Conservation (phyloP, 257 asterid genomes). For the Verbena officinalis region DNA sequence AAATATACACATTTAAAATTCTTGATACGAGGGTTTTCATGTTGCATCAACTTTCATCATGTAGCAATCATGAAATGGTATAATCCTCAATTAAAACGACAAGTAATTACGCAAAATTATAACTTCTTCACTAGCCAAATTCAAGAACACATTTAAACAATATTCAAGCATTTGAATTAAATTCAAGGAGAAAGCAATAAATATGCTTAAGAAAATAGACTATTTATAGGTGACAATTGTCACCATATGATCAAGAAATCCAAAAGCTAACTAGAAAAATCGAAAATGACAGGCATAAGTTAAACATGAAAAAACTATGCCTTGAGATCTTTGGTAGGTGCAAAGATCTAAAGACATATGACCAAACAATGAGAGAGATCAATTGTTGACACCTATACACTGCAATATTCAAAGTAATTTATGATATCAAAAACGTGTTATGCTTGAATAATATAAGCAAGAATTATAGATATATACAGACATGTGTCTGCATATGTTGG, state of each 20-base stretch:
- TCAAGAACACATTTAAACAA: background rate
- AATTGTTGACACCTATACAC: slow-evolving; percentile 12
- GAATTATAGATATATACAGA: slow-evolving; percentile 15
- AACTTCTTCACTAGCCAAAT: background rate
- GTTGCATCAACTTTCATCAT: background rate
- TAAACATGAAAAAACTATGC: slow-evolving; percentile 12
- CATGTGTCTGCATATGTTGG: slow-evolving; percentile 9
- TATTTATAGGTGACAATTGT: slow-evolving; percentile 9
- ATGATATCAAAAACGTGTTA: slow-evolving; percentile 13
- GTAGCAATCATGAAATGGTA: background rate
- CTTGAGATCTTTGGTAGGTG: slow-evolving; percentile 19
- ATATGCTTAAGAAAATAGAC: background rate
- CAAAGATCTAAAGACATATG: slow-evolving; percentile 24
- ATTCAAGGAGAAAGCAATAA: background rate
- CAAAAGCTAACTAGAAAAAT: background rate
- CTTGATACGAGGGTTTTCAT: background rate
- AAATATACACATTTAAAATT: background rate
- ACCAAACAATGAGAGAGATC: slow-evolving; percentile 21
- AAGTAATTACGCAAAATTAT: background rate
- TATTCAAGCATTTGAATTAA: background rate
- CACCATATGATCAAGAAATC: background rate
- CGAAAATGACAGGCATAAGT: slow-evolving; percentile 29
- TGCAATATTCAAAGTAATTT: background rate
- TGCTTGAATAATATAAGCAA: slow-evolving; percentile 13
- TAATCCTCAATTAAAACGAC: background rate